Base-by-base conservation (phyloP, 2,329 filamentous ascomycete genomes). In the Didymella lethalis region DNA sequence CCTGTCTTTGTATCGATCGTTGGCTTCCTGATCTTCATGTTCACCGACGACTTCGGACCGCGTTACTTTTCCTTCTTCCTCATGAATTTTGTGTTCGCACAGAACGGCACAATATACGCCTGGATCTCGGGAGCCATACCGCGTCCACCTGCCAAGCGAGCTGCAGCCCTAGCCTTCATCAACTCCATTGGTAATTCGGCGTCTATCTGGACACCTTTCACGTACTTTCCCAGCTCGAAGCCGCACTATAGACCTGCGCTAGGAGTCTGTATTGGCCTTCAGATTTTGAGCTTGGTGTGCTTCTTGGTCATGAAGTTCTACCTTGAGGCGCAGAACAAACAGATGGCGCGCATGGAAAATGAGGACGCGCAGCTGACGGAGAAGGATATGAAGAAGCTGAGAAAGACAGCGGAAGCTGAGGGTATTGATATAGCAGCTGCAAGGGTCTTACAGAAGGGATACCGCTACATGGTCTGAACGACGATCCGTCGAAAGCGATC, bases 31-130 rank as follows among this genome's bases (percentile, higher is more conserved):
- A 74, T 86, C 54, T 86, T 85, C 75, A 85, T 86, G 81, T 80
- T 80, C 6, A 82, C 80, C 4, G 67, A 78, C 8, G 66, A 66
- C 29, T 86, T 86, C 54, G 84, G 82, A 0, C 79, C 84, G 0
- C 79, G 82, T 18, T 87, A 86, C 75, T 82, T 85, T 72, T 80
- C 79, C 25, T 75, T 85, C 57, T 86, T 86, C 77, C 73, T 85
- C 38, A 82, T 85, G 77, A 80, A 81, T 62, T 84, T 86, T 63
- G 79, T 86, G 56, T 86, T 86, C 64, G 79, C 82, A 16, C 82
- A 83, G 71, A 84, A 84, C 74, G 81, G 81, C 32, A 84, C 82
- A 4, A 67, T 86, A 47, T 92, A 88, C 69, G 77, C 78, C 4
- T 84, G 83, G 84, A 83, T 85, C 49, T 80, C 80, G 1, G 80